Conservation (phyloP, 305 asterid genomes). For the Solanum aculeatissimum region DNA sequence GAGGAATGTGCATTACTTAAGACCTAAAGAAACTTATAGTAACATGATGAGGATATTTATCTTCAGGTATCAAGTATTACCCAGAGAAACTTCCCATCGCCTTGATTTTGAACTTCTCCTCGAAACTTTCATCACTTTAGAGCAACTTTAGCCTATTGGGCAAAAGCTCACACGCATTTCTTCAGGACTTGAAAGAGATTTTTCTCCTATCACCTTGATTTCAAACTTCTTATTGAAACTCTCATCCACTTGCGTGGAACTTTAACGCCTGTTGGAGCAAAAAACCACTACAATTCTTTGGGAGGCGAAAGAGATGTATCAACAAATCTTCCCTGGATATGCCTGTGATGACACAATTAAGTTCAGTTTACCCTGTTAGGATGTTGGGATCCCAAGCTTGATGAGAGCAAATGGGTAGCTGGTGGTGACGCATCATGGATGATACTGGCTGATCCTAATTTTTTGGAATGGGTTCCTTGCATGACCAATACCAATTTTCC, state of each 20-base stretch:
- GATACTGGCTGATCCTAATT: neutral
- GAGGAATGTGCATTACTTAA: neutral
- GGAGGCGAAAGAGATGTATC: neutral
- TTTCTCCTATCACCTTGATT: neutral
- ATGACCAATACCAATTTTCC: slow-evolving; percentile 24
- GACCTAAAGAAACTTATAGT: neutral
- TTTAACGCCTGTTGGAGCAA: neutral
- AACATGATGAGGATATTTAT: neutral
- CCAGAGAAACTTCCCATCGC: neutral
- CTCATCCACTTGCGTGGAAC: neutral
- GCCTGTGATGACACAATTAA: neutral
- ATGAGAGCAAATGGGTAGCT: neutral
- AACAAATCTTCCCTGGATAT: neutral
- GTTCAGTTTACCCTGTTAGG: neutral
- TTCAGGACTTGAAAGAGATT: neutral
- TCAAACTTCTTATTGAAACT: neutral
- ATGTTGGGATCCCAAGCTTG: neutral
- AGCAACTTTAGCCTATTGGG: neutral
- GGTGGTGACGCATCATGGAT: neutral
- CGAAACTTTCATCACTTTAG: neutral
- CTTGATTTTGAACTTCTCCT: neutral
- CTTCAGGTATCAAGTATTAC: neutral
- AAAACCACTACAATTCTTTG: neutral
- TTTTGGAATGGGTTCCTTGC: slow-evolving; percentile 5
- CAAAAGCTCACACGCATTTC: neutral